Conservation (phyloP, 2,329 filamentous ascomycete genomes). For the Nannizzia gypsea region DNA sequence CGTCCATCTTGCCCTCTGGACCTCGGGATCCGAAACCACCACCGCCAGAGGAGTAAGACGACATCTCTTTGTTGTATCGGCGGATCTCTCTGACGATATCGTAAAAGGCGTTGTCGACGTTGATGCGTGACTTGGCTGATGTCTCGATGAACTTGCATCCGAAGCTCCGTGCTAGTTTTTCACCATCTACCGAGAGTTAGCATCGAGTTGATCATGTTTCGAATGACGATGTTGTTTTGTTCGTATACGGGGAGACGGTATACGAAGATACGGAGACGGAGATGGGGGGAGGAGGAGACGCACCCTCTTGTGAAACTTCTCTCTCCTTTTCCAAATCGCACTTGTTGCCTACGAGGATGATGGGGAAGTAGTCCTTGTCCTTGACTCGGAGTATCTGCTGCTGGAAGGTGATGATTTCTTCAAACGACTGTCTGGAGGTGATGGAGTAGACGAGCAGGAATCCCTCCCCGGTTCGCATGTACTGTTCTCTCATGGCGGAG, state of each 20-base stretch:
- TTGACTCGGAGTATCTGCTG: slow-evolving; percentile 97
- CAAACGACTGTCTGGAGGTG: slow-evolving; percentile 91
- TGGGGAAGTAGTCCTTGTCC: slow-evolving; percentile 99
- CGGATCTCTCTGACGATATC: slow-evolving; percentile 96
- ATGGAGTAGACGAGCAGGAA: slow-evolving; percentile 98
- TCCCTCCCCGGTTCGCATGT: slow-evolving; percentile 95
- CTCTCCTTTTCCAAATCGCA: slow-evolving; percentile 92
- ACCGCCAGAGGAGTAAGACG: slow-evolving; percentile 64
- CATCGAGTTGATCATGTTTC: background rate
- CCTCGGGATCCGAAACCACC: slow-evolving; percentile 50
- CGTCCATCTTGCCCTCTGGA: slow-evolving; percentile 58
- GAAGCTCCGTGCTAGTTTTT: slow-evolving; percentile 73
- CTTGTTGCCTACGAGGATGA: slow-evolving; percentile 97
- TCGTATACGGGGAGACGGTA: too few relatives aligned
- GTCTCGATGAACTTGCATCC: slow-evolving; percentile 99
- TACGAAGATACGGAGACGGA: too few relatives aligned
- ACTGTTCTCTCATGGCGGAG: slow-evolving; percentile 89
- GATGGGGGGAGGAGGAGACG: slow-evolving; percentile 22
- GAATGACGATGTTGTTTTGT: too few relatives aligned
- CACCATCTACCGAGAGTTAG: slow-evolving; percentile 57
- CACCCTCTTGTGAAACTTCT: slow-evolving; percentile 85
- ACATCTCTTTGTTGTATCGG: slow-evolving; percentile 97
- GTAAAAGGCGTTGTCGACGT: slow-evolving; percentile 97
- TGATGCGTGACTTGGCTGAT: slow-evolving; percentile 93
- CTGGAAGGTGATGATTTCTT: slow-evolving; percentile 97